Conservation (phyloP, 139 green algal species). For the Coelastrella sp. region DNA sequence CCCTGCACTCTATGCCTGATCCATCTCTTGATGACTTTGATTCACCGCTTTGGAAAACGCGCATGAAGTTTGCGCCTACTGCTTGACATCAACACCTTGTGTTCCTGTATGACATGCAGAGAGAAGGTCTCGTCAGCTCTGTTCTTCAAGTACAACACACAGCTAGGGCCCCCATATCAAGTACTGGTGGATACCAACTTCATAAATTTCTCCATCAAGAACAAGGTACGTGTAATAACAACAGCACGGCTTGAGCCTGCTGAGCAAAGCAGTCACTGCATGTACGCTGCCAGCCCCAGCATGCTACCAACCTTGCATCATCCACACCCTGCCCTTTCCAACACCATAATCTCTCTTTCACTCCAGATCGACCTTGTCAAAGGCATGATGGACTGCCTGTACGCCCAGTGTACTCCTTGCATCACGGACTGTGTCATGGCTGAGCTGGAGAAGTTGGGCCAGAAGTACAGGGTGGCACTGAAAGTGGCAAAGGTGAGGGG, state of each 20-base stretch:
- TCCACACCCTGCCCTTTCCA: no score
- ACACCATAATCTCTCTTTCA: background rate
- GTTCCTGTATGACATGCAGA: constrained; percentile 71
- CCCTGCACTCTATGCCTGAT: no score
- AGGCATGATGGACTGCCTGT: constrained; percentile 99
- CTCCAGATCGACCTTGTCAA: constrained; percentile 90
- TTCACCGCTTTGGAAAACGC: no score
- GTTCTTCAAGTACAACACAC: constrained; percentile 99
- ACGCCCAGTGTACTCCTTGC: constrained; percentile 97
- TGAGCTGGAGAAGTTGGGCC: constrained; percentile 99
- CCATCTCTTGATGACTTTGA: no score
- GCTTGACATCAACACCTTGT: background rate
- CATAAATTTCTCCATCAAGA: constrained; percentile 99
- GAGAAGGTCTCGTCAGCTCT: constrained; percentile 90
- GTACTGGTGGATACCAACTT: constrained; percentile 99
- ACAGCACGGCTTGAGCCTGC: background rate
- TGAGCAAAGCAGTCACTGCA: background rate
- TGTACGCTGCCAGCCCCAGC: background rate
- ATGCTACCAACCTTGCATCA: no score
- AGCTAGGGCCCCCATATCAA: constrained; percentile 97
- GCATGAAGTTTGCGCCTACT: no score
- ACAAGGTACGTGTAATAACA: constrained; percentile 79
- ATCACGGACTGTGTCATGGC: constrained; percentile 99
- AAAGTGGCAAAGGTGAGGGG: constrained; percentile 94
- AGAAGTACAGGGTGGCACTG: constrained; percentile 98